Conservation (phyloP, 495 filamentous ascomycete genomes). For the Aspergillus heteromorphus region DNA sequence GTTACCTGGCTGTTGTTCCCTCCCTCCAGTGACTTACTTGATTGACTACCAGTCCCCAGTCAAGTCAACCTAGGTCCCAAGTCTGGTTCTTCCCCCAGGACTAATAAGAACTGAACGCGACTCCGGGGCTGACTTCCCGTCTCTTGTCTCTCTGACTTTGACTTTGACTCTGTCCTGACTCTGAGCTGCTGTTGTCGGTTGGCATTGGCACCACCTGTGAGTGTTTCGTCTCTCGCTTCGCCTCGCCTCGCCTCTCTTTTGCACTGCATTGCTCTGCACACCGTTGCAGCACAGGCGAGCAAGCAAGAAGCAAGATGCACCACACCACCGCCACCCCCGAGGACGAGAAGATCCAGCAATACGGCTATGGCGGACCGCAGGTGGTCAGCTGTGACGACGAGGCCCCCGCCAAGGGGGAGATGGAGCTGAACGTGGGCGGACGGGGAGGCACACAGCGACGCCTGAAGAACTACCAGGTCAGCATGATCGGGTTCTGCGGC, state of each 20-base stretch:
- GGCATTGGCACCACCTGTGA: too few relatives aligned
- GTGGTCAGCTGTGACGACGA: conserved; percentile 14
- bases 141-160: background rate
- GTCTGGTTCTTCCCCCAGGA: too few relatives aligned
- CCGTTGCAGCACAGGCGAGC: too few relatives aligned
- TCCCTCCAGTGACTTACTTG: too few relatives aligned
- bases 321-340: background rate
- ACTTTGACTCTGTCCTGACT: too few relatives aligned
- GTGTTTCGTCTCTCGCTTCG: too few relatives aligned
- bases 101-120: background rate
- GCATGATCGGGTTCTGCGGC: conserved; percentile 37
- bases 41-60: too few relatives aligned
- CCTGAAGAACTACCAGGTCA: conserved; percentile 34
- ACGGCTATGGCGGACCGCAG: background rate
- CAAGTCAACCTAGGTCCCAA: too few relatives aligned
- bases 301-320: conserved; percentile 3
- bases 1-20: too few relatives aligned
- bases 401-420: conserved; percentile 23
- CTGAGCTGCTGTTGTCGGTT: too few relatives aligned
- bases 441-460: conserved; percentile 32
- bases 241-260: too few relatives aligned
- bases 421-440: conserved; percentile 34
- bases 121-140: background rate
- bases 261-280: too few relatives aligned
- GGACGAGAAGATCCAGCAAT: background rate